Percentiles rank a stretch among this genome's conserved stretches.
These are phyloP conservation scores for Aureobasidium vineae DNA, from an alignment of 2,329 filamentous ascomycete species.

Conservation along the genomic window DNA sequence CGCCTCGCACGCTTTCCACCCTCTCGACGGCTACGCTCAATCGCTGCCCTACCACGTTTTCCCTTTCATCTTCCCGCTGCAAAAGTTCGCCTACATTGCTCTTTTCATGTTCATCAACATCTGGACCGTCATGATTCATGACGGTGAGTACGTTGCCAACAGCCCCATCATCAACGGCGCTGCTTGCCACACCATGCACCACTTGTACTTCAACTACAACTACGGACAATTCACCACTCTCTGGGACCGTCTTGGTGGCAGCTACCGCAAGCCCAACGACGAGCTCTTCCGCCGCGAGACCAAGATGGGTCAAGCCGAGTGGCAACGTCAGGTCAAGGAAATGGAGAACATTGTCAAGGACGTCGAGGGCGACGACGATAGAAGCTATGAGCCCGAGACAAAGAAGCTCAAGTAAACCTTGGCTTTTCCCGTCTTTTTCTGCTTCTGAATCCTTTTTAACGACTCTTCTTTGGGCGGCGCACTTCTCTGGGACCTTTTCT, in stretches of 20 bases:
- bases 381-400: slow-evolving; percentile 43
- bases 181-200: slow-evolving; percentile 91
- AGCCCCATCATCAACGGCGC: slow-evolving; percentile 91
- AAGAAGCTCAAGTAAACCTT: slow-evolving; percentile 44
- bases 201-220: slow-evolving; percentile 85
- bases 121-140: slow-evolving; percentile 95
- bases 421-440: neutral
- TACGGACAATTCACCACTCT: slow-evolving; percentile 93
- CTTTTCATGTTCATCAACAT: slow-evolving; percentile 93
- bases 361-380: slow-evolving; percentile 61
- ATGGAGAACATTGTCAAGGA: slow-evolving; percentile 74
- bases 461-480: slow-evolving; percentile 10
- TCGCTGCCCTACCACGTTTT: slow-evolving; percentile 90
- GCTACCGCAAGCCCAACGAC: slow-evolving; percentile 80
- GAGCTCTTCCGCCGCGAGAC: slow-evolving; percentile 80
- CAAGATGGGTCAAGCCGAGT: slow-evolving; percentile 80
- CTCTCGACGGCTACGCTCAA: slow-evolving; percentile 85
- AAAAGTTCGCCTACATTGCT: slow-evolving; percentile 82
- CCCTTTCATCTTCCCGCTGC: slow-evolving; percentile 87
- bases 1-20: slow-evolving; percentile 92
- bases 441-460: neutral
- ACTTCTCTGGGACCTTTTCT: neutral
- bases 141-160: slow-evolving; percentile 91
- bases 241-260: slow-evolving; percentile 84
- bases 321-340: slow-evolving; percentile 72